Base-by-base conservation (phyloP, 768 basidiomycete species). In the Serendipita sp. region DNA sequence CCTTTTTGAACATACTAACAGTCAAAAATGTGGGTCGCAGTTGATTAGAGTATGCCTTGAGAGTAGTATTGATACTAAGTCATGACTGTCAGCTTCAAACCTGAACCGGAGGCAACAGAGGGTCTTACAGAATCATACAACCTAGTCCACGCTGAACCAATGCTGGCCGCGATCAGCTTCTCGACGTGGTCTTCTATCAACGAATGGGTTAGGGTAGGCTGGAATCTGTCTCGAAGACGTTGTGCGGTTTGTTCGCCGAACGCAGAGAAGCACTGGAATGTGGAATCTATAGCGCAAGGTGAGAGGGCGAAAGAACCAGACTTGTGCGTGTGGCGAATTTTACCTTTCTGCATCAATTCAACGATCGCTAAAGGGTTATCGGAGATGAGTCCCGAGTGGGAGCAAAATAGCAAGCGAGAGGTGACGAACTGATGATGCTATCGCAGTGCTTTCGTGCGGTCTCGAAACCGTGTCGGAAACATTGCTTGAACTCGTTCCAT, bases 281-380 rank as follows among this genome's bases (percentile, higher is more conserved):
- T 81, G 0, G 92, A 96, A 71, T 95, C 93, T 92, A 50, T 66
- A 27, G 27, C 63, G 18, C 31, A 34, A 23, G 44, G n/a, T 5
- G 40, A 13, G 40, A 13, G 40, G 40, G 5, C 13, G 46, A 66
- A 16, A 66, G 65, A 10, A 66, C 62, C 34, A 46, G 58, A 16
- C 66, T 62, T 18, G 34, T 31, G 36, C 34, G 34, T 16, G 3
- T 27, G 23, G 23, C 16, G n/a, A 8, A 15, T 65, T 75, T 63
- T 69, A 86, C 91, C 88, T 80, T 92, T 94, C 74, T 98, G 95
- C 96, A 98, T 98, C 63, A 98, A 77, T 72, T 98, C 96, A 44
- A 98, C 93, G 69, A 98, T 79, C 44, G 83, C 83, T 85, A 62
- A 1, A 29, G 11, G 40, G 40, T 40, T 40, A 40, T 40, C 40